Evolutionary conservation across 345 rosid genomes (phyloP).

Genomic region (Lepidium aucheri): DNA sequence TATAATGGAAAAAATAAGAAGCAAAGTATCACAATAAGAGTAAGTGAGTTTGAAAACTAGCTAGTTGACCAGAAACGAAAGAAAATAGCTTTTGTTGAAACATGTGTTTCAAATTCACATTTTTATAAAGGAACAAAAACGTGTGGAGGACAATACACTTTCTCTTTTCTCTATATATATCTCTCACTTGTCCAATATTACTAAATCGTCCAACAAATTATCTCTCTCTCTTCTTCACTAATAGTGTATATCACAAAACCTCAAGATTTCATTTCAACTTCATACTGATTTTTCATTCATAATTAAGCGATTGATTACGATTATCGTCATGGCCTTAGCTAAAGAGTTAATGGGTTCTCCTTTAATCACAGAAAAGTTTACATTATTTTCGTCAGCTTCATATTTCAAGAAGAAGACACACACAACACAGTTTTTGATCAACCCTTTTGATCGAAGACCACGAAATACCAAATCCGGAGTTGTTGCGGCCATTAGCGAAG

Average conservation of each 20-base stretch:
- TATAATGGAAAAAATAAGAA: not conserved
- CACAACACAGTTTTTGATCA: not conserved
- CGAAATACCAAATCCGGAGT: conserved; percentile 13
- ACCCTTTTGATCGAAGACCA: conserved; percentile 9
- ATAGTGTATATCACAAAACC: not conserved
- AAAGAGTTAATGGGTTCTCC: conserved; percentile 55
- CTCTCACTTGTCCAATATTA: not conserved
- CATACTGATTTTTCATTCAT: not conserved
- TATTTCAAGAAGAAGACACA: conserved; percentile 8
- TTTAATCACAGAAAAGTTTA: conserved; percentile 26
- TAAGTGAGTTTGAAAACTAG: not conserved
- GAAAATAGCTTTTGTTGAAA: not conserved
- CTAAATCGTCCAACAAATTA: not conserved
- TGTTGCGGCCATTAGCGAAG: conserved; percentile 54
- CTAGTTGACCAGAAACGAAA: not conserved
- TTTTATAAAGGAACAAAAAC: conserved; percentile 32
- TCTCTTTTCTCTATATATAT: not conserved
- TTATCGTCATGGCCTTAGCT: conserved; percentile 43
- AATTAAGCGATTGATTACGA: not conserved
- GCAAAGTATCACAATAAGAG: not conserved
- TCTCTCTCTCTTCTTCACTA: not conserved
- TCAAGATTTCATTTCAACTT: not conserved
- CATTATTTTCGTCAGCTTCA: conserved; percentile 11
- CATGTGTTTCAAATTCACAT: conserved; percentile 8
- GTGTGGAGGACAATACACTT: conserved; percentile 58